Percentiles rank a stretch among this genome's conserved stretches.
phyloP scores from a whole-genome alignment of 805 yeast genomes.

The Lachancea quebecensis region DNA sequence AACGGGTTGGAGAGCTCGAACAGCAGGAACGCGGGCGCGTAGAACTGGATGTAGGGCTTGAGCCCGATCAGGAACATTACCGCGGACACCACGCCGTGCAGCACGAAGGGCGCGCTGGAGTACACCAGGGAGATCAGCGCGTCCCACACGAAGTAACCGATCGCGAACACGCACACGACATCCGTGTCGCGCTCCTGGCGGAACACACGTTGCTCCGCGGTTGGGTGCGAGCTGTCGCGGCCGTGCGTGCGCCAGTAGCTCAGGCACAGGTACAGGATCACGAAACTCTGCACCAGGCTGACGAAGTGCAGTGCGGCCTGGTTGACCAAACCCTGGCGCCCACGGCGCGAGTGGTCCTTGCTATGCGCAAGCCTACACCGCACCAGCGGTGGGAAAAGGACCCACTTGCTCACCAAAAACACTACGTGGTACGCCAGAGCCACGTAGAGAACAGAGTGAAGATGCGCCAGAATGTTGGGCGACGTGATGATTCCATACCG shows the following conservation, averaged over 20 bases:
- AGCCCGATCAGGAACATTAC: conserved; percentile 59
- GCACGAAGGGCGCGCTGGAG: conserved; percentile 59
- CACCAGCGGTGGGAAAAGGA: conserved; percentile 25
- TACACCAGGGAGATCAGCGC: conserved; percentile 52
- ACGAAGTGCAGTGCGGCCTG: conserved; percentile 55
- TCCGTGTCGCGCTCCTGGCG: conserved; percentile 20
- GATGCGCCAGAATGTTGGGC: conserved; percentile 17
- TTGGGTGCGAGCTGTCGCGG: conserved; percentile 11
- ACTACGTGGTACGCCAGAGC: conserved; percentile 27
- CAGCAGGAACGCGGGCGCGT: conserved; percentile 68
- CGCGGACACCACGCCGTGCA: conserved; percentile 67
- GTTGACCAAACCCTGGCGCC: conserved; percentile 14
- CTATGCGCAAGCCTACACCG: conserved; percentile 11
- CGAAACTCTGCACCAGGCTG: conserved; percentile 72
- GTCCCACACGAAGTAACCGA: conserved; percentile 88
- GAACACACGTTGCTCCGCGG: conserved; percentile 24
- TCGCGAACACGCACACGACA: conserved; percentile 36
- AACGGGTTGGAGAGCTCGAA: conserved; percentile 88
- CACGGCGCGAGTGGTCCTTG: conserved; percentile 8
- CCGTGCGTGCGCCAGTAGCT: conserved; percentile 14
- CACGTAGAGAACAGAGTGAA: conserved; percentile 28
- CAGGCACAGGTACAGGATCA: conserved; percentile 45
- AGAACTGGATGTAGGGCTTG: conserved; percentile 67
- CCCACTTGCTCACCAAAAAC: conserved; percentile 22
- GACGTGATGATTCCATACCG: conserved; percentile 15